Evolutionary conservation across 2,329 filamentous ascomycete genomes (phyloP), one percentile per base, ranked within the genome.

Genomic region (Colletotrichum tropicicola): DNA sequence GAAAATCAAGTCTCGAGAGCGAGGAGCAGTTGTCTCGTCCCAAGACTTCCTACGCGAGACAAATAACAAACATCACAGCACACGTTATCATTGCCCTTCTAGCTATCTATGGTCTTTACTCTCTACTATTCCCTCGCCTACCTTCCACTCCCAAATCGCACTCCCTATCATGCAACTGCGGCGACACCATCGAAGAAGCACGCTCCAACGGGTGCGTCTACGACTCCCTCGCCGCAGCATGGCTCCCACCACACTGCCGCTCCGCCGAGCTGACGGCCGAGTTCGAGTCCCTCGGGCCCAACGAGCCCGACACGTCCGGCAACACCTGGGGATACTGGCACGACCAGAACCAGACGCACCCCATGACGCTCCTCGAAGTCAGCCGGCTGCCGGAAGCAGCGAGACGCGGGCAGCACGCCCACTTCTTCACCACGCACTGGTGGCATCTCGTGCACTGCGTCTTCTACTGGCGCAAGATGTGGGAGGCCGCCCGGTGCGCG

Each of bases 361-460:
- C 51, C 3, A 56, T 75, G 13, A 68, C 71, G 3, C 58, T 73
- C 2, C 51, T 66, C 2, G 41, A 70, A 47, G 49, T 76, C 28
- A 60, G 58, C 17, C 39, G 47, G 43, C 30, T 60, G 1, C 58
- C 49, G 17, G 58, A 60, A 21, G 58, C 48, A 3, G 51, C 70
- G 61, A 25, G 68, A 70, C 55, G 49, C 56, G 53, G 52, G 37
- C 8, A 66, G 32, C 7, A 59, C 44, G 12, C 58, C 2, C 58
- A 49, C 0, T 73, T 72, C 51, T 73, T 65, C 37, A 49, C 66
- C 3, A 68, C 68, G 15, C 48, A 63, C 9, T 44, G 70, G 2
- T 78, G 75, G 75, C 75, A 78, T 59, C 55, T 74, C 0, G 66
- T 68, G 1, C 75, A 77, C 52, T 78, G 76, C 59, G 48, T 72